Evolutionary conservation across 1,284 basidiomycete genomes (phyloP).

Genomic region (Coniferiporia weirii): DNA sequence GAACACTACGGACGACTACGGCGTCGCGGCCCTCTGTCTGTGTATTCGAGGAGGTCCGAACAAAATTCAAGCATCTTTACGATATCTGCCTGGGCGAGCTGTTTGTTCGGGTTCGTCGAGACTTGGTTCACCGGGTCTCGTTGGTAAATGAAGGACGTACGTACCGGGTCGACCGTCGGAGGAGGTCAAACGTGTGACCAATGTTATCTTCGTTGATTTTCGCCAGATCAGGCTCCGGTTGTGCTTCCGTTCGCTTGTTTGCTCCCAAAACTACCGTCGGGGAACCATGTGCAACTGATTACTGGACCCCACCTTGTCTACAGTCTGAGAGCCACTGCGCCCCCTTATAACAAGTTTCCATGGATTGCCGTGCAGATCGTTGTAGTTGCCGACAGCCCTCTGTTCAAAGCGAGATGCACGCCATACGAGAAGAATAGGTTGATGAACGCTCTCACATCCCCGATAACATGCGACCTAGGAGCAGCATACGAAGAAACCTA

Average conservation of each 20-base stretch:
- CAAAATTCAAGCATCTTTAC: constrained; percentile 43
- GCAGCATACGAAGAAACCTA: constrained; percentile 62
- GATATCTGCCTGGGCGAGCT: constrained; percentile 62
- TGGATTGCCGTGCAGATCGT: constrained; percentile 54
- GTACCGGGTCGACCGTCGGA: constrained; percentile 39
- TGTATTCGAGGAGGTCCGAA: constrained; percentile 33
- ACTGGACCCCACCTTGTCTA: constrained; percentile 59
- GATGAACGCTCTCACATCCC: constrained; percentile 72
- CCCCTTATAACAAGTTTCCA: constrained; percentile 48
- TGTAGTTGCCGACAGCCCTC: constrained; percentile 50
- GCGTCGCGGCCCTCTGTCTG: constrained; percentile 32
- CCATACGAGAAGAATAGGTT: too few species aligned
- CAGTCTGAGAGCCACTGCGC: constrained; percentile 51
- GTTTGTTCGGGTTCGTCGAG: constrained; percentile 43
- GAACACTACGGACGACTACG: too few species aligned
- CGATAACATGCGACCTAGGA: constrained; percentile 50
- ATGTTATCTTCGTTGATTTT: constrained; percentile 57
- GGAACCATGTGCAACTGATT: constrained; percentile 67
- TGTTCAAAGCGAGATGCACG: constrained; percentile 61
- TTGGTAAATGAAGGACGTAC: not conserved
- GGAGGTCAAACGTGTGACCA: constrained; percentile 51
- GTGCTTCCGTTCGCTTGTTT: constrained; percentile 56
- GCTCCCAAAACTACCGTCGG: constrained; percentile 63
- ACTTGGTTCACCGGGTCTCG: constrained; percentile 80
- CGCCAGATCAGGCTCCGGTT: constrained; percentile 43